These are phyloP conservation scores for Prunus salicina DNA, from an alignment of 306 rosid genomes.

Conservation along the genomic window DNA sequence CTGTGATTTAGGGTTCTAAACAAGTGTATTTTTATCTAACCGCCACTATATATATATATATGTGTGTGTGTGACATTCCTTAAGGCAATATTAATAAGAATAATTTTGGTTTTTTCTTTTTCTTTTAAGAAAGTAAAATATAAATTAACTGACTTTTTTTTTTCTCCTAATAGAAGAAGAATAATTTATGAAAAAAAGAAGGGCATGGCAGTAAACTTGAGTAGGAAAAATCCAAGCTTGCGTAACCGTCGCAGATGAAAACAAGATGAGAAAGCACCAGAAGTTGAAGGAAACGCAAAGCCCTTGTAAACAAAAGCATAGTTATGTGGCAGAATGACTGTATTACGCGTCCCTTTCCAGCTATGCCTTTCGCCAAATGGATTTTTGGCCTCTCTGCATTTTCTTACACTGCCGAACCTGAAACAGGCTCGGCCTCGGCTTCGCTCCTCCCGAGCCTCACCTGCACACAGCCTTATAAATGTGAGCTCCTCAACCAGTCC, in stretches of 20 bases:
- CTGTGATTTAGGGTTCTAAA: background rate
- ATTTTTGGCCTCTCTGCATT: background rate
- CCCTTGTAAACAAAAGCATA: background rate
- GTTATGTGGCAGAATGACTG: background rate
- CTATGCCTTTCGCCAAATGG: slow-evolving; percentile 3
- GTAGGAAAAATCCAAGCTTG: background rate
- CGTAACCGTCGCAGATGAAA: background rate
- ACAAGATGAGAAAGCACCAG: background rate
- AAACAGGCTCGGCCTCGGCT: background rate
- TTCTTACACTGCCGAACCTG: no score
- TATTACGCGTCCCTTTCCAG: background rate
- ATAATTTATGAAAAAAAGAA: background rate
- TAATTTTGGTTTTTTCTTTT: no score
- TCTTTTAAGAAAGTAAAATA: no score
- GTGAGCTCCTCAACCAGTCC: background rate
- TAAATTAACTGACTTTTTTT: no score
- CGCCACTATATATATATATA: no score
- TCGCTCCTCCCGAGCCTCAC: background rate
- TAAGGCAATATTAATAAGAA: no score
- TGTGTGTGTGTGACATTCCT: background rate
- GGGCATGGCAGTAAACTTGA: background rate
- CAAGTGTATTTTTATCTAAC: background rate
- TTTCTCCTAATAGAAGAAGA: background rate
- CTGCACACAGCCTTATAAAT: background rate
- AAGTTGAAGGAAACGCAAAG: background rate